phyloP scores from a whole-genome alignment of 2,329 filamentous ascomycete species.

The Cercospora janseana region DNA sequence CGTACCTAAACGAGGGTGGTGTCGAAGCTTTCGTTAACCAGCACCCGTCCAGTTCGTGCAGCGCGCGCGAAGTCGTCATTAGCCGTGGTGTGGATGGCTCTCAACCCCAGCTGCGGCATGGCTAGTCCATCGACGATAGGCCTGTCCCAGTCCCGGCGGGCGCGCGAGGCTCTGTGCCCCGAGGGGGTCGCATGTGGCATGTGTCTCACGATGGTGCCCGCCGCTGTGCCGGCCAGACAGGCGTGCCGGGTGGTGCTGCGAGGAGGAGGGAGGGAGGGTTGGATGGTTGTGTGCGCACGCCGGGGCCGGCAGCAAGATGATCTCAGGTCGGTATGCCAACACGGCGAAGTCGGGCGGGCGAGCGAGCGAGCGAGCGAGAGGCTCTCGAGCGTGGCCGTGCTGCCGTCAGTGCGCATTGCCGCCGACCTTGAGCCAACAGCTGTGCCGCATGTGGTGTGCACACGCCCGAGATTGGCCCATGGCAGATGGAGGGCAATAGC shows the following conservation, averaged over 20 bases:
- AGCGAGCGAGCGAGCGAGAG: not conserved
- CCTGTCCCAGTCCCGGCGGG: constrained; percentile 2
- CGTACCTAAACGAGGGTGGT: constrained; percentile 22
- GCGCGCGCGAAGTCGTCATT: constrained; percentile 32
- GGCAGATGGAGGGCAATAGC: too few species aligned
- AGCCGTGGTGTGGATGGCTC: constrained; percentile 20
- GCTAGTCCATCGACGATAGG: constrained; percentile 29
- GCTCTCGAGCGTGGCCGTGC: constrained; percentile 5
- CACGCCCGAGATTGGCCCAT: constrained; percentile 26
- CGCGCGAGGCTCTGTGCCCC: constrained; percentile 2
- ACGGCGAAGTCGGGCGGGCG: constrained; percentile 1
- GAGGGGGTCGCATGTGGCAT: constrained; percentile 20
- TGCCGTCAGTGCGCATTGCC: constrained; percentile 19
- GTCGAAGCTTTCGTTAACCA: constrained; percentile 25
- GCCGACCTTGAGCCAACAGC: constrained; percentile 21
- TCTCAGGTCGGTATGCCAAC: too few species aligned
- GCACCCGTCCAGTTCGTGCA: constrained; percentile 18
- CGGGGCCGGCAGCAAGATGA: too few species aligned
- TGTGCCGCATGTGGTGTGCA: constrained; percentile 9
- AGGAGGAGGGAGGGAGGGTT: constrained; percentile 6
- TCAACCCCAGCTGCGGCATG: constrained; percentile 22
- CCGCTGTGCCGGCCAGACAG: constrained; percentile 4
- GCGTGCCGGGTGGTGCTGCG: not conserved
- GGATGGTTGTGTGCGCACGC: too few species aligned
- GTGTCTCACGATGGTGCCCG: constrained; percentile 20